A percentile compares a stretch with the other conserved stretches of the same genome.
Conservation (phyloP, 2,329 filamentous ascomycete genomes). For the Aspergillus pseudoglaucus region DNA sequence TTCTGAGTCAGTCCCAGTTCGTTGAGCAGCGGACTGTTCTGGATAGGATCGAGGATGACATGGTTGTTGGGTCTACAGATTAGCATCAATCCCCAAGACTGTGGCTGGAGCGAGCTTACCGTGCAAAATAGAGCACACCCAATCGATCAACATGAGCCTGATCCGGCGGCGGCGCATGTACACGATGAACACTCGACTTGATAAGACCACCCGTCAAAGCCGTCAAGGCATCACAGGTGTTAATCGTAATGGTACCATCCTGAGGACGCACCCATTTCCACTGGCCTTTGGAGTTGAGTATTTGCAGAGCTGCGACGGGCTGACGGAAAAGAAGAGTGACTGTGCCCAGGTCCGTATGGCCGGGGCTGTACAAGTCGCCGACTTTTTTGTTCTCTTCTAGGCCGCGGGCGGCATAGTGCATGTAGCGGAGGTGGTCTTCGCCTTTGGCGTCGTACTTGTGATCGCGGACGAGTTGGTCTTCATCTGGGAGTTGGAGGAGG, state of each 20-base stretch:
- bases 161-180: constrained; percentile 43
- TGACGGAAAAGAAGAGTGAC: constrained; percentile 55
- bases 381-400: constrained; percentile 43
- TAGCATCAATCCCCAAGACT: neutral
- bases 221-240: constrained; percentile 45
- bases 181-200: constrained; percentile 47
- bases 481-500: constrained; percentile 54
- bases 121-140: constrained; percentile 43
- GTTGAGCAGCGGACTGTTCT: constrained; percentile 32
- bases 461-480: constrained; percentile 50
- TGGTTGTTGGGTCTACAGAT: constrained; percentile 36
- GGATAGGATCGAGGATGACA: constrained; percentile 32
- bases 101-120: constrained; percentile 16
- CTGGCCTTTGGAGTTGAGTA: constrained; percentile 42
- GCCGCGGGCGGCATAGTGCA: constrained; percentile 50
- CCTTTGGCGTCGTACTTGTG: constrained; percentile 54
- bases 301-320: constrained; percentile 52
- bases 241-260: constrained; percentile 47
- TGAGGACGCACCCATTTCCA: constrained; percentile 49
- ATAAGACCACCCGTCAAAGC: constrained; percentile 46
- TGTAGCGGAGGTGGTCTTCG: constrained; percentile 58
- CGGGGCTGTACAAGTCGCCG: constrained; percentile 40
- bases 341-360: constrained; percentile 53
- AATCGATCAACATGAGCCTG: constrained; percentile 41
- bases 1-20: constrained; percentile 33